phyloP scores from a whole-genome alignment of 306 rosid species.

The Macrotyloma uniflorum region DNA sequence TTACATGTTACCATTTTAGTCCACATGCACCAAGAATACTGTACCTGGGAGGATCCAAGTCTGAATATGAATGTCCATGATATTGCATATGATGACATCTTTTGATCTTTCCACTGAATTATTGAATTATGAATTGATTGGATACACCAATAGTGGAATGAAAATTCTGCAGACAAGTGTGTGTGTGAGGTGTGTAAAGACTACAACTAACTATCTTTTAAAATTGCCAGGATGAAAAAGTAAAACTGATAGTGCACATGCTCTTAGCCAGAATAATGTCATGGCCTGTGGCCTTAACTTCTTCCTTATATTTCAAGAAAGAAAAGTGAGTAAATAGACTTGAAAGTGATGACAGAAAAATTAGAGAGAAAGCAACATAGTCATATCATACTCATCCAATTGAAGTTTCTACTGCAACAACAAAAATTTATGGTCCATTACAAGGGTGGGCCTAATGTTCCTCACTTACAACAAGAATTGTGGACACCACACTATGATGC shows the following conservation, averaged over 20 bases:
- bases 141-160: conserved; percentile 32
- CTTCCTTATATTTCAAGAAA: conserved; percentile 10
- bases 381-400: conserved; percentile 23
- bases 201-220: not conserved
- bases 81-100: conserved; percentile 33
- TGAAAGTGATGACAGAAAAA: conserved; percentile 12
- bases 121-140: conserved; percentile 30
- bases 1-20: conserved; percentile 12
- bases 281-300: conserved; percentile 24
- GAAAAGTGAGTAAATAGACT: conserved; percentile 9
- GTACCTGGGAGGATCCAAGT: conserved; percentile 1
- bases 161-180: not conserved
- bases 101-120: conserved; percentile 18
- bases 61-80: conserved; percentile 25
- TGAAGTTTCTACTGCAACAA: conserved; percentile 29
- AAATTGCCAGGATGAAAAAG: not conserved
- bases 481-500: conserved; percentile 53
- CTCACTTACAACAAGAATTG: conserved; percentile 42
- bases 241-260: conserved; percentile 9
- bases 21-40: not conserved
- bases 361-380: conserved; percentile 12
- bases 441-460: conserved; percentile 50
- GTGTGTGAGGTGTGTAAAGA: conserved; percentile 28
- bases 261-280: conserved; percentile 22
- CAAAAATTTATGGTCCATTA: conserved; percentile 40